Conservation (phyloP, 2,329 filamentous ascomycete species). For the Purpureocillium takamizusanense region DNA sequence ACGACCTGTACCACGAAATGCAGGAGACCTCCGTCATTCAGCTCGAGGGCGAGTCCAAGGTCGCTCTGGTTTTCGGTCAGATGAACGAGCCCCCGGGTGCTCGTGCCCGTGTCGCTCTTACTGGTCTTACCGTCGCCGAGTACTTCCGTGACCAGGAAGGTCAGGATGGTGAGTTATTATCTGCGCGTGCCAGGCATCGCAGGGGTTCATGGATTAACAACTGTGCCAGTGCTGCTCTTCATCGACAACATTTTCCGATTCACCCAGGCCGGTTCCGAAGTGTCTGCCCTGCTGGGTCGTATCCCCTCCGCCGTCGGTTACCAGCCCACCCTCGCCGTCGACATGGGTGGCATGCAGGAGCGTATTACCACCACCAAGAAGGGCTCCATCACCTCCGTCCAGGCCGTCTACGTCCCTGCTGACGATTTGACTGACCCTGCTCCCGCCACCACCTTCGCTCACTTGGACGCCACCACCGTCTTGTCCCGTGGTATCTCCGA, state of each 20-base stretch:
- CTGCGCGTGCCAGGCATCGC: neutral
- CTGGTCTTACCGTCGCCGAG: conserved; percentile 72
- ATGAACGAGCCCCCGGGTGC: conserved; percentile 99
- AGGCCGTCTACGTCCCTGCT: conserved; percentile 99
- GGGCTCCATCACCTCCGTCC: conserved; percentile 99
- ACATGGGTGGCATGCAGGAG: conserved; percentile 99
- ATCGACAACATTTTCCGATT: conserved; percentile 99
- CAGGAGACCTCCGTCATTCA: conserved; percentile 99
- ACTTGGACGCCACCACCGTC: conserved; percentile 99
- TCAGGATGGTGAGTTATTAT: conserved; percentile 63
- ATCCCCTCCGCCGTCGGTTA: conserved; percentile 99
- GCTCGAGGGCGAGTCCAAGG: conserved; percentile 98
- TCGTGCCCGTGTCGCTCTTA: conserved; percentile 98
- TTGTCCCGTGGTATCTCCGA: conserved; percentile 99
- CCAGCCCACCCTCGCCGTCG: conserved; percentile 95
- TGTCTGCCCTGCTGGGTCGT: conserved; percentile 98
- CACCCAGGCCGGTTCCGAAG: conserved; percentile 99
- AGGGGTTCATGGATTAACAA: conserved; percentile 3
- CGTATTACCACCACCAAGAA: conserved; percentile 99
- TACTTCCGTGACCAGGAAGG: conserved; percentile 71
- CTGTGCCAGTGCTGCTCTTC: conserved; percentile 75
- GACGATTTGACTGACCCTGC: conserved; percentile 99
- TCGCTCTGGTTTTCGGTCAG: conserved; percentile 98
- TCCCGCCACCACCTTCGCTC: conserved; percentile 97
- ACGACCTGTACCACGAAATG: conserved; percentile 99